phyloP scores from a whole-genome alignment of 1,139 yeast genomes.

The Yamadazyma kanchanaburiensis region DNA sequence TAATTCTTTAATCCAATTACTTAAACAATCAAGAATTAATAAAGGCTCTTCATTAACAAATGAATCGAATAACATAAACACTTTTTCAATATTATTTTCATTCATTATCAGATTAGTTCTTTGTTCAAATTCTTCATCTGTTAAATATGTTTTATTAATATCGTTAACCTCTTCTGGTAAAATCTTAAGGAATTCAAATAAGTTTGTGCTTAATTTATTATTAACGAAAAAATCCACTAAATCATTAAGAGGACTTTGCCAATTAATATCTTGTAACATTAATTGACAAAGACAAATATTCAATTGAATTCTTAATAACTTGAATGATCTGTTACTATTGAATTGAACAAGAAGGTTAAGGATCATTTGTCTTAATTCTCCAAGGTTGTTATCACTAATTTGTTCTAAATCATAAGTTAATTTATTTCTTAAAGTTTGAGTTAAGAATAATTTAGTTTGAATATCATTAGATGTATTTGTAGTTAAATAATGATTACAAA shows the following conservation, averaged over 20 bases:
- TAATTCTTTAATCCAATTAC: constrained; percentile 87
- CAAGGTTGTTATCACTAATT: constrained; percentile 49
- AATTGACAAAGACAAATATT: constrained; percentile 79
- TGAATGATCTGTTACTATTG: constrained; percentile 36
- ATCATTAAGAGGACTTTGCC: constrained; percentile 74
- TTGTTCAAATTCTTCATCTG: constrained; percentile 73
- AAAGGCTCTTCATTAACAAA: constrained; percentile 30
- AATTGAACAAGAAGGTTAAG: constrained; percentile 53
- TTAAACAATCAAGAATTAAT: constrained; percentile 69
- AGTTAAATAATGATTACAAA: constrained; percentile 36
- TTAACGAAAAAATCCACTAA: constrained; percentile 50
- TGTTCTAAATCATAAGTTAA: constrained; percentile 82
- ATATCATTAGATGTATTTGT: constrained; percentile 14
- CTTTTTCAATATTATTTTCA: constrained; percentile 57
- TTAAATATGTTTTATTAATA: constrained; percentile 70
- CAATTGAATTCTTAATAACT: constrained; percentile 72
- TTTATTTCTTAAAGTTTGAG: constrained; percentile 87
- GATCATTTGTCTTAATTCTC: constrained; percentile 59
- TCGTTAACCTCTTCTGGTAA: constrained; percentile 90
- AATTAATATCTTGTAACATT: constrained; percentile 68
- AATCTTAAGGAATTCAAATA: constrained; percentile 75
- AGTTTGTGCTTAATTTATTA: constrained; percentile 20
- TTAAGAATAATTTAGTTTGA: constrained; percentile 74
- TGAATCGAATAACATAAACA: constrained; percentile 57
- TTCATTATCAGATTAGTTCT: constrained; percentile 65